Conservation (phyloP, 805 yeast species). For the Barnettozyma vustinii region DNA sequence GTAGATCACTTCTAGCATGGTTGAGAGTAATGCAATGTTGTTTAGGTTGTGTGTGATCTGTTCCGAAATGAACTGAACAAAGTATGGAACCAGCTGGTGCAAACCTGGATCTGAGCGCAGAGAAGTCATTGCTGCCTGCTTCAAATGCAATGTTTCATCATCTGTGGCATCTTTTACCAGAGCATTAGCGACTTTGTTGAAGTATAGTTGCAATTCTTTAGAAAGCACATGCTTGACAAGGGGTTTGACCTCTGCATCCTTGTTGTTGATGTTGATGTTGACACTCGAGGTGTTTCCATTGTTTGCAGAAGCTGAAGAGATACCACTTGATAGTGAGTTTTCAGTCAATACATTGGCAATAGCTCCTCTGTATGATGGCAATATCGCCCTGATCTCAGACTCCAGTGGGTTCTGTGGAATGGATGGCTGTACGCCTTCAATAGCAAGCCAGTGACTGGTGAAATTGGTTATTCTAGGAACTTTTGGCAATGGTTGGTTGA, state of each 20-base stretch:
- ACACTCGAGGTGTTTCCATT: conserved; percentile 9
- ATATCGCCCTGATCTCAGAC: conserved; percentile 69
- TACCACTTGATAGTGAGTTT: conserved; percentile 32
- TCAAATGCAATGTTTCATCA: conserved; percentile 40
- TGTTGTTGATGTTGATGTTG: conserved; percentile 13
- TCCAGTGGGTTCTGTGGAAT: conserved; percentile 91
- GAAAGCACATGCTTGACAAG: conserved; percentile 92
- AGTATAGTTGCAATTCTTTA: conserved; percentile 88
- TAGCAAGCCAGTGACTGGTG: conserved; percentile 96
- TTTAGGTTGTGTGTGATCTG: conserved; percentile 85
- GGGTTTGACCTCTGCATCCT: conserved; percentile 69
- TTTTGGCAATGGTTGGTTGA: conserved; percentile 90
- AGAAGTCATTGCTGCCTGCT: conserved; percentile 78
- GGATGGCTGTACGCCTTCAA: conserved; percentile 97
- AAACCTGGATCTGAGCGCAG: conserved; percentile 90
- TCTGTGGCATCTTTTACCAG: conserved; percentile 50
- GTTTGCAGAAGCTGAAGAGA: conserved; percentile 16
- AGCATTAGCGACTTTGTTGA: conserved; percentile 83
- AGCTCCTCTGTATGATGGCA: conserved; percentile 81
- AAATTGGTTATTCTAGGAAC: conserved; percentile 90
- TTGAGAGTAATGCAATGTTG: conserved; percentile 61
- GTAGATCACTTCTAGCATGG: conserved; percentile 85
- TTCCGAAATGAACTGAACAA: conserved; percentile 93
- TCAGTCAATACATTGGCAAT: conserved; percentile 55
- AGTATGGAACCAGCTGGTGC: conserved; percentile 94